A percentile compares a stretch with the other conserved stretches of the same genome.
phyloP scores from a whole-genome alignment of 2,329 filamentous ascomycete genomes.

The Colletotrichum tanaceti region DNA sequence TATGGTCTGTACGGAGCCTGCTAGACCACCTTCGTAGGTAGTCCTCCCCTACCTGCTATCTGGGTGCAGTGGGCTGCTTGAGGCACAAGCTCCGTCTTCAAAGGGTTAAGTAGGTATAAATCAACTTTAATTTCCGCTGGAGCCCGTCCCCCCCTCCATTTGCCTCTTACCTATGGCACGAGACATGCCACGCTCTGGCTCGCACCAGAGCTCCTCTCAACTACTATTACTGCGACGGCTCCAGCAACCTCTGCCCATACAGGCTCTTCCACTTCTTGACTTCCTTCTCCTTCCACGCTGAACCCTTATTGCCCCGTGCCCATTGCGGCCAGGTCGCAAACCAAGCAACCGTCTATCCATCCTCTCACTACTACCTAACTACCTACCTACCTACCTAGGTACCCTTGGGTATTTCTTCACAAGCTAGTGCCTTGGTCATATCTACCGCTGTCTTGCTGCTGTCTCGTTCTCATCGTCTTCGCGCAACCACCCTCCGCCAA shows the following conservation, averaged over 20 bases:
- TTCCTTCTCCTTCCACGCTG: constrained; percentile 25
- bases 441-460: constrained; percentile 18
- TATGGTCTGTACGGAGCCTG: constrained; percentile 12
- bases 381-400: too few species aligned
- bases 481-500: constrained; percentile 11
- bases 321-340: constrained; percentile 23
- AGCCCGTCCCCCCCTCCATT: constrained; percentile 46
- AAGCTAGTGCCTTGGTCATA: constrained; percentile 29
- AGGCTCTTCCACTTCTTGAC: constrained; percentile 18
- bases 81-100: constrained; percentile 43
- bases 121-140: constrained; percentile 51
- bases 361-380: constrained; percentile 22
- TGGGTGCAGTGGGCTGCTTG: constrained; percentile 31
- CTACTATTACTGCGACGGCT: constrained; percentile 36
- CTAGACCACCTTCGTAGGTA: constrained; percentile 22
- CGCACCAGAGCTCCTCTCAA: constrained; percentile 51
- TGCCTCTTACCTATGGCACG: constrained; percentile 55
- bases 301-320: constrained; percentile 16
- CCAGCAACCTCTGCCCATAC: constrained; percentile 35
- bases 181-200: constrained; percentile 55
- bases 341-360: constrained; percentile 7
- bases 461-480: constrained; percentile 18
- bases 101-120: constrained; percentile 53
- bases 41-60: constrained; percentile 20
- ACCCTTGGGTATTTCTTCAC: constrained; percentile 12